Evolutionary conservation across 805 yeast species (phyloP), one percentile per base, ranked within the genome.

Genomic region (Candida cerambycidarum): DNA sequence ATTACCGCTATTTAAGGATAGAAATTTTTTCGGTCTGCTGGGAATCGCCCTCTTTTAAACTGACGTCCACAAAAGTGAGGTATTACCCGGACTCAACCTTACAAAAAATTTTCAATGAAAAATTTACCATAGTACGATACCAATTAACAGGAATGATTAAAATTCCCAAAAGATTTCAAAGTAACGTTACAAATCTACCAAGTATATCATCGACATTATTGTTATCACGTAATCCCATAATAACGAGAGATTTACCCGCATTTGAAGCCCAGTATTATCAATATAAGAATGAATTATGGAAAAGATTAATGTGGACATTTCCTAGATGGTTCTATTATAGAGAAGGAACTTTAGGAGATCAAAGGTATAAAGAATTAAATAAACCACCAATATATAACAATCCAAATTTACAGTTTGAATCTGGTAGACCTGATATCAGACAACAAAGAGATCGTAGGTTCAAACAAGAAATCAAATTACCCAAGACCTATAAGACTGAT

Each of bases 281-380:
- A 41, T 93, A 93, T 62, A 96, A 90, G 63, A 78, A 80, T 39
- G 95, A 87, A 61, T 73, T 93, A 42, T 90, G 89, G 72, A 82
- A 82, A 58, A 78, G 98, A 55, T 73, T 93, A 52, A 89, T 90
- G 96, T 89, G 97, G 96, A 89, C 98, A 0, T 93, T 93, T 64
- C 98, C 99, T 4, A 82, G 84, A 54, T 89, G 89, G 78, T 90
- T 81, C 60, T 93, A 90, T 68, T 93, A 83, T 70, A 87, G 85
- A 58, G 83, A 79, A 55, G 98, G 98, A 48, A 84, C 97, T 1
- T 71, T 93, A 48, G 80, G 96, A 3, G 96, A 89, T 61, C 86
- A 89, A 59, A 79, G 79, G 53, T 92, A 80, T 65, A 67, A 82
- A 41, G 79, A 80, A 53, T 82, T 83, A 23, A 96, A 92, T 60